Conservation (phyloP, 441 rosid species). For the Adansonia gregorii region DNA sequence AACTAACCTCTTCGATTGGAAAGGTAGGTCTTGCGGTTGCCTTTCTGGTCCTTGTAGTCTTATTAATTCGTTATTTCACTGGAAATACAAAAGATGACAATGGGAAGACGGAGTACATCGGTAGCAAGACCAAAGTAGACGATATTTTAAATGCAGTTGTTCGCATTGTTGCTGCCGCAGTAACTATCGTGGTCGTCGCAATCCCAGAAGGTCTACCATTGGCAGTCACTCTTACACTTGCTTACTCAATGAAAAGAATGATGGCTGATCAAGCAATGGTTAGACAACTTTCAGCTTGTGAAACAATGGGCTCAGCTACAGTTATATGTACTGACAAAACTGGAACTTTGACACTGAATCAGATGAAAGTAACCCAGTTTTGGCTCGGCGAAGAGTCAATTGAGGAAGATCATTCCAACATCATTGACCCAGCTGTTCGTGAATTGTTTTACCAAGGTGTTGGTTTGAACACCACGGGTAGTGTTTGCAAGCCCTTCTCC, state of each 20-base stretch:
- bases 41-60: constrained; percentile 37
- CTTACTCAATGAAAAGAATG: constrained; percentile 61
- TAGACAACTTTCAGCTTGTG: constrained; percentile 49
- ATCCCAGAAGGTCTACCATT: constrained; percentile 61
- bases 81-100: constrained; percentile 38
- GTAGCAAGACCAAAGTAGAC: constrained; percentile 32
- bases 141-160: constrained; percentile 41
- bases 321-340: constrained; percentile 58
- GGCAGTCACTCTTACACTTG: constrained; percentile 56
- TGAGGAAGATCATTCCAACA: background rate
- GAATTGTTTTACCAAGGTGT: constrained; percentile 38
- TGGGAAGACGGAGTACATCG: constrained; percentile 27
- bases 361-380: constrained; percentile 37
- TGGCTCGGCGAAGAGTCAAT: constrained; percentile 35
- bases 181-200: constrained; percentile 56
- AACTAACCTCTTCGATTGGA: constrained; percentile 51
- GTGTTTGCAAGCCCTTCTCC: constrained; percentile 29
- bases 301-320: constrained; percentile 57
- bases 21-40: constrained; percentile 48
- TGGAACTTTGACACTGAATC: constrained; percentile 40
- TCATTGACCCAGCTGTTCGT: constrained; percentile 21
- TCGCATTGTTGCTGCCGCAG: constrained; percentile 46
- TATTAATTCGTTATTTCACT: constrained; percentile 44
- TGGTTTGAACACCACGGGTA: constrained; percentile 46
- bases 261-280: constrained; percentile 52